Evolutionary conservation across 352 stramenopile genomes (phyloP).

Genomic region (Thalassiosira livingstoniorum): DNA sequence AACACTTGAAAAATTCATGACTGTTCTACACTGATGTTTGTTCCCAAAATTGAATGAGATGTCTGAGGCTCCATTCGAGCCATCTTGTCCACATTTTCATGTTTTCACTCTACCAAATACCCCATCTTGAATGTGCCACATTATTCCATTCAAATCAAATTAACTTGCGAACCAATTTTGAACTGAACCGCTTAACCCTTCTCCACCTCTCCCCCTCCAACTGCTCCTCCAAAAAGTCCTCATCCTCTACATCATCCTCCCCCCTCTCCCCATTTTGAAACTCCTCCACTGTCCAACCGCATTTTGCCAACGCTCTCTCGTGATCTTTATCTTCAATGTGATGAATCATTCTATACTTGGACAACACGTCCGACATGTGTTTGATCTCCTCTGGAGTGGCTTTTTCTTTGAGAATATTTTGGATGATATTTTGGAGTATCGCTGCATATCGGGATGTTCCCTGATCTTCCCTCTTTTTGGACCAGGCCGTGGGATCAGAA

Average conservation of each 20-base stretch:
- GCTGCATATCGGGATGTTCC: slow-evolving; percentile 69
- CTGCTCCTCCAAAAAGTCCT: slow-evolving; percentile 16
- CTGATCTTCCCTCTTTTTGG: slow-evolving; percentile 75
- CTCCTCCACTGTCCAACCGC: slow-evolving; percentile 74
- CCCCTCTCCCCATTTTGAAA: slow-evolving; percentile 66
- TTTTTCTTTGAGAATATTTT: slow-evolving; percentile 67
- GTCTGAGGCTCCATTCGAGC: no score
- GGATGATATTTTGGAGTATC: slow-evolving; percentile 78
- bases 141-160: no score
- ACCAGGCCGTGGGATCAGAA: slow-evolving; percentile 71
- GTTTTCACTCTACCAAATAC: no score
- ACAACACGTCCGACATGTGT: slow-evolving; percentile 64
- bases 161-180: slow-evolving; percentile 27
- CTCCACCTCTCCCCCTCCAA: slow-evolving; percentile 1
- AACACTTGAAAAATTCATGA: no score
- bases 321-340: slow-evolving; percentile 78
- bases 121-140: no score
- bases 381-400: slow-evolving; percentile 46
- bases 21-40: no score
- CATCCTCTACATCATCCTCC: slow-evolving; percentile 13
- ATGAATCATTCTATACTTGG: slow-evolving; percentile 81
- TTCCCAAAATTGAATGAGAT: no score
- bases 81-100: no score
- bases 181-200: slow-evolving; percentile 22
- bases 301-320: slow-evolving; percentile 56